Conservation (phyloP, 169 alveolate genomes). For the Miamiensis avidus region DNA sequence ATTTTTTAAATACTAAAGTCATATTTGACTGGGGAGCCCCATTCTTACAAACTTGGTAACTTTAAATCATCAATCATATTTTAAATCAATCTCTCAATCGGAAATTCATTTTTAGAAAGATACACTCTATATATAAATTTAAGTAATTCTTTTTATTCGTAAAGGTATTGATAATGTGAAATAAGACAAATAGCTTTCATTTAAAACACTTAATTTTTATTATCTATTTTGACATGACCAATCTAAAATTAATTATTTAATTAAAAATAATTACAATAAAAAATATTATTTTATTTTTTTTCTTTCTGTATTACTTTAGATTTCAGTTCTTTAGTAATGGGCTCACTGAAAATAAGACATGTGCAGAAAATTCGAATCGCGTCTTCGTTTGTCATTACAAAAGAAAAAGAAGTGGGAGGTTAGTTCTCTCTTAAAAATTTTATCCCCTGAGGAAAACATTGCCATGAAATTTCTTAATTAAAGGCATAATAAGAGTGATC, state of each 20-base stretch:
- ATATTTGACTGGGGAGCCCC: too few relatives aligned
- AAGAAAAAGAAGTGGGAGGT: constrained; percentile 14
- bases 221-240: background rate
- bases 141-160: constrained; percentile 50
- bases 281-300: too few relatives aligned
- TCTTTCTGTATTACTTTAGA: background rate
- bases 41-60: too few relatives aligned
- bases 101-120: constrained; percentile 52
- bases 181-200: constrained; percentile 57
- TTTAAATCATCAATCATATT: constrained; percentile 66
- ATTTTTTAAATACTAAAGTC: too few relatives aligned
- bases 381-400: constrained; percentile 29
- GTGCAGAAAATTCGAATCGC: constrained; percentile 33
- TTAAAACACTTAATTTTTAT: constrained; percentile 9
- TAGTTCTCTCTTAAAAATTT: constrained; percentile 1
- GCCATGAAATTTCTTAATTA: constrained; percentile 5
- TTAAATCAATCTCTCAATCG: constrained; percentile 68
- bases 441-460: constrained; percentile 43
- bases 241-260: background rate
- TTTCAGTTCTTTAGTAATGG: background rate
- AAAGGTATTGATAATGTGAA: constrained; percentile 59
- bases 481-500: constrained; percentile 1
- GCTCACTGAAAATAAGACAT: constrained; percentile 32
- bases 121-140: constrained; percentile 52
- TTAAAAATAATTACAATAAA: too few relatives aligned